Conservation (phyloP, 2,329 filamentous ascomycete genomes). For the Botrytis elliptica region DNA sequence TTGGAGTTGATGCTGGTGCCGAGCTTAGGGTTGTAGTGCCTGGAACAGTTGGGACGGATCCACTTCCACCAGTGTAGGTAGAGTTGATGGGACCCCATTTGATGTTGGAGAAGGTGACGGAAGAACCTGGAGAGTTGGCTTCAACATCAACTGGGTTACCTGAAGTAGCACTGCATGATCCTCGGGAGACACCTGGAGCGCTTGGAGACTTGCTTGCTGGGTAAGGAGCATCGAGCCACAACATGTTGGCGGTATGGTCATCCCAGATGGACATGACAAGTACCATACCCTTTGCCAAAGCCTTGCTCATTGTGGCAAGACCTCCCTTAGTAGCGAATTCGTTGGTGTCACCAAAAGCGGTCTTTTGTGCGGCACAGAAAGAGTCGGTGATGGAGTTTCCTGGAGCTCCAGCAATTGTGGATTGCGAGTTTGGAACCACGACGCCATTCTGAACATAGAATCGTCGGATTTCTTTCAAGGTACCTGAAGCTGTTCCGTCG, state of each 20-base stretch:
- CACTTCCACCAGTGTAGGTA: conserved; percentile 30
- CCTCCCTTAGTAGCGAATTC: conserved; percentile 57
- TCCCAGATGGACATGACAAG: conserved; percentile 62
- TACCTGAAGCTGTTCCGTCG: conserved; percentile 49
- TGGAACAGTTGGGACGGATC: conserved; percentile 5
- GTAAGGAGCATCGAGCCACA: conserved; percentile 71
- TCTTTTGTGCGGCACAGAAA: conserved; percentile 58
- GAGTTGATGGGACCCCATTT: conserved; percentile 39
- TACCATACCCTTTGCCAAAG: conserved; percentile 57
- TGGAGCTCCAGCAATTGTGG: conserved; percentile 46
- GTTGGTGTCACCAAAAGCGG: conserved; percentile 53
- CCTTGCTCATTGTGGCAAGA: conserved; percentile 52
- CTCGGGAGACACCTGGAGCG: conserved; percentile 51
- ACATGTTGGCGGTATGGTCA: conserved; percentile 63
- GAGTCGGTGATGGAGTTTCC: conserved; percentile 55
- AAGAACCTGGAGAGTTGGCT: conserved; percentile 46
- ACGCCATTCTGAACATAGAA: conserved; percentile 57
- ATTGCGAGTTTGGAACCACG: conserved; percentile 51
- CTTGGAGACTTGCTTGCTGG: conserved; percentile 48
- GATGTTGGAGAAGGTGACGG: conserved; percentile 43
- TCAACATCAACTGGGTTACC: conserved; percentile 54
- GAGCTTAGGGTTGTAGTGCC: neutral
- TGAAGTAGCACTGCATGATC: conserved; percentile 52
- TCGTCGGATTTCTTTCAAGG: conserved; percentile 53
- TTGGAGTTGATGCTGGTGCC: neutral